phyloP scores from a whole-genome alignment of 345 rosid species.

The Pistacia vera region DNA sequence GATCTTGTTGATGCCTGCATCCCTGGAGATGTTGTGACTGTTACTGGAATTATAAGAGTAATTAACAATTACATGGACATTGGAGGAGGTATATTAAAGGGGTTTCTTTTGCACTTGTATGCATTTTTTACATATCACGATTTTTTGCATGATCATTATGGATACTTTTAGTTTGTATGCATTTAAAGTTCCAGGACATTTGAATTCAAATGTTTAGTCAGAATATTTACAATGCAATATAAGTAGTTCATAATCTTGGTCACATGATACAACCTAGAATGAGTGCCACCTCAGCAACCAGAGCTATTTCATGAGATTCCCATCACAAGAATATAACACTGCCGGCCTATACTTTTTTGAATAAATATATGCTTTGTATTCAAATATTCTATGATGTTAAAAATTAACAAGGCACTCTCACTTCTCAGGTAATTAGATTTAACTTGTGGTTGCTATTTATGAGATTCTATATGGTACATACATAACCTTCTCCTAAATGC shows the following conservation, averaged over 20 bases:
- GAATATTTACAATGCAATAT: neutral
- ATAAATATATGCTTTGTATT: neutral
- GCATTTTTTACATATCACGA: neutral
- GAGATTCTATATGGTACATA: neutral
- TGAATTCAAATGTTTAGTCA: neutral
- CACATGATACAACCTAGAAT: neutral
- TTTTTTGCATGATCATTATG: conserved; percentile 4
- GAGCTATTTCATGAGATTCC: neutral
- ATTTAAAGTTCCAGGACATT: neutral
- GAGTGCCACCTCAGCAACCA: neutral
- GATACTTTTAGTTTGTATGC: neutral
- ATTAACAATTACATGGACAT: conserved; percentile 89
- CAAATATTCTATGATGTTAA: neutral
- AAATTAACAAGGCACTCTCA: neutral
- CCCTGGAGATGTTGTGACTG: conserved; percentile 99
- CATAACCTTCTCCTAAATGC: neutral
- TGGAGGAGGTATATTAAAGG: conserved; percentile 77
- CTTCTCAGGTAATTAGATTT: neutral
- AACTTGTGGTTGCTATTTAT: neutral
- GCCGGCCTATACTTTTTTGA: neutral
- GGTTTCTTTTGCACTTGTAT: neutral
- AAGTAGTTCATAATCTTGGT: neutral
- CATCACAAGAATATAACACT: neutral
- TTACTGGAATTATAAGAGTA: conserved; percentile 88
- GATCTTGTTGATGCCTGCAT: conserved; percentile 90